phyloP scores from a whole-genome alignment of 202 grass and related monocot genomes.

The Dendrocalamus latiflorus region DNA sequence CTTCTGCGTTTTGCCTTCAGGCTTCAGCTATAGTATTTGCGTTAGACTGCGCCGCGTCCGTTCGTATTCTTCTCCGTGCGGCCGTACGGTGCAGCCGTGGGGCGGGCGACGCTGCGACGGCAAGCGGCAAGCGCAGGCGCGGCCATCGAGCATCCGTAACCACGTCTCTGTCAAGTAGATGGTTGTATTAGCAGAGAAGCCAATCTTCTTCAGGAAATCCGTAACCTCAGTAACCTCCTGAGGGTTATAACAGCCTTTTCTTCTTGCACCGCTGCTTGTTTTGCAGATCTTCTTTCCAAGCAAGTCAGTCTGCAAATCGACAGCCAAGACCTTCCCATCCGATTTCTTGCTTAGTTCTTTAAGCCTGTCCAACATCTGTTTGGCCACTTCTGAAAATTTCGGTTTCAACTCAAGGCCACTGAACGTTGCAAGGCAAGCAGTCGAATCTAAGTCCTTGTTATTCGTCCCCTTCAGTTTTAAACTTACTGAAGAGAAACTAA shows the following conservation, averaged over 20 bases:
- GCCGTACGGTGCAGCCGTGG: no score
- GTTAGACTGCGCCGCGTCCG: no score
- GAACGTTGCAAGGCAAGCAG: slow-evolving; percentile 84
- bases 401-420: slow-evolving; percentile 60
- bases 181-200: slow-evolving; percentile 61
- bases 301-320: slow-evolving; percentile 69
- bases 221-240: slow-evolving; percentile 74
- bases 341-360: slow-evolving; percentile 61
- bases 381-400: slow-evolving; percentile 52
- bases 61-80: no score
- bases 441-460: slow-evolving; percentile 62
- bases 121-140: no score
- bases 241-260: slow-evolving; percentile 77
- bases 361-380: slow-evolving; percentile 58
- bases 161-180: slow-evolving; percentile 89
- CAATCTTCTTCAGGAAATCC: slow-evolving; percentile 68
- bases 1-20: no score
- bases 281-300: slow-evolving; percentile 70
- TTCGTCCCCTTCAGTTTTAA: slow-evolving; percentile 50
- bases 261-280: slow-evolving; percentile 37
- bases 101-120: no score
- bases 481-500: slow-evolving; percentile 64
- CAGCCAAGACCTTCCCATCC: slow-evolving; percentile 50
- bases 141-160: no score
- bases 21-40: no score